Conservation (phyloP, 2,329 filamentous ascomycete genomes). For the Penicillium paneum region DNA sequence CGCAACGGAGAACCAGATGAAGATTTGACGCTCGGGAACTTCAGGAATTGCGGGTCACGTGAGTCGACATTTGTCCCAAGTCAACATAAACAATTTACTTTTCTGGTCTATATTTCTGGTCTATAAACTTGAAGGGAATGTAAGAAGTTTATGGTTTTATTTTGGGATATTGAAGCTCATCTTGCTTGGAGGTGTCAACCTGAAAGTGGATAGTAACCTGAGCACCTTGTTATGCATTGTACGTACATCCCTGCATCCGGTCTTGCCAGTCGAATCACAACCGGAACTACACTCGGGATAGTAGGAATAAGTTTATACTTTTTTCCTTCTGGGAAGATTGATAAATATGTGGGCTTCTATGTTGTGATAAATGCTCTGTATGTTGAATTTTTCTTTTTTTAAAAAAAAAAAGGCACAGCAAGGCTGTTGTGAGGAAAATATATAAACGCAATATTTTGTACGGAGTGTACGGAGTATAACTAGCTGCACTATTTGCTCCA, state of each 20-base stretch:
- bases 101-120: background rate
- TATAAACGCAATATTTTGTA: background rate
- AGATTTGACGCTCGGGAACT: constrained; percentile 42
- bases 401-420: background rate
- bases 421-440: background rate
- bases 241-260: background rate
- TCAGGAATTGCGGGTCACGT: constrained; percentile 38
- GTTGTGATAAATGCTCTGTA: background rate
- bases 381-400: accelerated
- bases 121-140: background rate
- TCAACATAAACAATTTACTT: constrained; percentile 9
- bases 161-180: background rate
- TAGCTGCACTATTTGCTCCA: background rate
- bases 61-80: constrained; percentile 1
- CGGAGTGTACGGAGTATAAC: too few species aligned
- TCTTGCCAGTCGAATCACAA: background rate
- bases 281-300: background rate
- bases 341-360: background rate
- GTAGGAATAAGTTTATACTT: background rate
- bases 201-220: background rate
- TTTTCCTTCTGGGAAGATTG: background rate
- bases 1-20: constrained; percentile 39
- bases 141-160: background rate
- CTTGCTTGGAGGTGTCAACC: background rate
- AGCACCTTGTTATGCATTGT: background rate